Conservation (phyloP, 2,329 filamentous ascomycete genomes). For the Penicillium brasilianum region DNA sequence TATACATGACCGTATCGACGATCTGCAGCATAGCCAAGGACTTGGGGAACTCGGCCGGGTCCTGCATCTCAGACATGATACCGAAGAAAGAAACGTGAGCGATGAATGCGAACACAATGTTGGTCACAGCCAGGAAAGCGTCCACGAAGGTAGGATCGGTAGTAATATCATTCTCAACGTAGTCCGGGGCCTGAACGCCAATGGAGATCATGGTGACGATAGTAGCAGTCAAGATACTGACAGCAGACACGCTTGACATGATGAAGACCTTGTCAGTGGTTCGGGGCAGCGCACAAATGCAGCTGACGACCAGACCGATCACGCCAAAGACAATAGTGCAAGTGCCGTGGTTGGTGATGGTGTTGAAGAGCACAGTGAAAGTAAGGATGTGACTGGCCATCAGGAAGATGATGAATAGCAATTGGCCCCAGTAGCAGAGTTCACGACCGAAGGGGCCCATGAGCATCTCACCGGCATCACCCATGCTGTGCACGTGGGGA, state of each 20-base stretch:
- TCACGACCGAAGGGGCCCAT: conserved; percentile 64
- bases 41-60: conserved; percentile 63
- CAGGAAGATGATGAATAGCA: conserved; percentile 68
- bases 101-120: conserved; percentile 71
- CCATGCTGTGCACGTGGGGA: conserved; percentile 66
- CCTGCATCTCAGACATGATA: conserved; percentile 67
- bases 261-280: conserved; percentile 65
- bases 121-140: conserved; percentile 56
- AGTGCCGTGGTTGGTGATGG: conserved; percentile 62
- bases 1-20: conserved; percentile 65
- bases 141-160: conserved; percentile 54
- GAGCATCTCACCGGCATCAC: conserved; percentile 67
- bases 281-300: conserved; percentile 63
- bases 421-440: conserved; percentile 64
- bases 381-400: conserved; percentile 71
- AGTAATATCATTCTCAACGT: conserved; percentile 41
- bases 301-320: conserved; percentile 61
- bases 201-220: conserved; percentile 69
- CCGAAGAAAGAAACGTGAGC: conserved; percentile 69
- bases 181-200: conserved; percentile 54
- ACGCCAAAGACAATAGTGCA: conserved; percentile 67
- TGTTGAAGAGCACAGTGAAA: conserved; percentile 69
- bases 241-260: conserved; percentile 65
- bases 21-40: conserved; percentile 65
- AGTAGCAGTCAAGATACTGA: conserved; percentile 66